Evolutionary conservation across 495 filamentous ascomycete species (phyloP), one percentile per base, ranked within the genome.

Genomic region (Hypoxylon subgilvum): DNA sequence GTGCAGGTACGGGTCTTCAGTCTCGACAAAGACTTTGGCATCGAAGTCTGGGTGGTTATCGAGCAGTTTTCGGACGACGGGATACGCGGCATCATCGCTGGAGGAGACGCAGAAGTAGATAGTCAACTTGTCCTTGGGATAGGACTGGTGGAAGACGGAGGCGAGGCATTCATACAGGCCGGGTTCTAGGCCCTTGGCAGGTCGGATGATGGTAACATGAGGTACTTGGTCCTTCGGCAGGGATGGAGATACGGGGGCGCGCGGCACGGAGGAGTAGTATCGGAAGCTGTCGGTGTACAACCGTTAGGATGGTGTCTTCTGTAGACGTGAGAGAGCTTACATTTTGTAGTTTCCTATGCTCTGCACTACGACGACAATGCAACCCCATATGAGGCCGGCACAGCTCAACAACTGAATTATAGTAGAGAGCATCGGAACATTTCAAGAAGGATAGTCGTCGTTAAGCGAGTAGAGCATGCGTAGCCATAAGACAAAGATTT

Each of bases 161-260:
- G 90, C 86, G 30, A 99, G 86, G 56, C 94, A 96, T 60, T 94
- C 89, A 75, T 95, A 96, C 19, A 97, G 85, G 63, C 87, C 82
- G 1, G 89, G 86, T 66, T 99, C 95, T 35, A 96, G 82, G 52
- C 93, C 95, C 74, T 96, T 97, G 50, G 95, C 85, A 0, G 95
- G 95, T 3, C 95, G 89, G 55, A 99, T 91, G 52, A 95, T 83
- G 23, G 92, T 96, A 64, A 98, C 80, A 74, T 92, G 89, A n/a
- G 91, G 91, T 10, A 86, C 70, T 40, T 82, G 70, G 43, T 79
- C 61, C 14, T 70, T 53, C 5, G 71, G 68, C 3, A 82, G 65
- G 4, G 61, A 68, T 2, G 80, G 69, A 6, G 79, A 82, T 10
- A 79, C 66, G 4, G 80, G 63, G 8, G 70, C 62, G 14, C 69